phyloP scores from a whole-genome alignment of 352 stramenopile genomes.

The Pythium aquatile region DNA sequence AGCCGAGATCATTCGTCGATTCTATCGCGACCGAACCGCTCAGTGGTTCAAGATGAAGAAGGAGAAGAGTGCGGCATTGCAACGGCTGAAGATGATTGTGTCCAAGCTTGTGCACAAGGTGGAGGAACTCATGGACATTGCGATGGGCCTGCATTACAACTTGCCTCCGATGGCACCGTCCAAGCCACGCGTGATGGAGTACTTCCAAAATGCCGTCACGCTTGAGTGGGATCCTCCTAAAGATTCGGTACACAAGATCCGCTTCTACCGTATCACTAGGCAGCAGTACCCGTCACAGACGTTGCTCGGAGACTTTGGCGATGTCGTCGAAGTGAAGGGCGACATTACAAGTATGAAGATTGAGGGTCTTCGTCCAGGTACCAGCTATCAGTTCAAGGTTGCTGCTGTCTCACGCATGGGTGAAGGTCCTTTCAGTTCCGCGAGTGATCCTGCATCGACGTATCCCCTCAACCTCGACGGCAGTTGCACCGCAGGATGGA shows the following conservation, averaged over 20 bases:
- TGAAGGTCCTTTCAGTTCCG: conserved; percentile 76
- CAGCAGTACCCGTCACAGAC: conserved; percentile 82
- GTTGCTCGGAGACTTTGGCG: conserved; percentile 75
- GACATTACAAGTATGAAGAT: conserved; percentile 55
- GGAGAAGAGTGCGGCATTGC: conserved; percentile 79
- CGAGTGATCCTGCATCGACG: conserved; percentile 68
- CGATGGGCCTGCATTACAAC: conserved; percentile 80
- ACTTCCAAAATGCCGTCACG: conserved; percentile 72
- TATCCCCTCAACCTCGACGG: conserved; percentile 75
- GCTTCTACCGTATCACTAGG: conserved; percentile 77
- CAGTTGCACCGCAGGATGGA: conserved; percentile 76
- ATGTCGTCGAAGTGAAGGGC: conserved; percentile 75
- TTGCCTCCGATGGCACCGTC: conserved; percentile 75
- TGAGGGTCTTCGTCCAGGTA: conserved; percentile 73
- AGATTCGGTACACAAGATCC: conserved; percentile 73
- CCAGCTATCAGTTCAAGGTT: conserved; percentile 86
- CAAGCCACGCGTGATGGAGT: conserved; percentile 52
- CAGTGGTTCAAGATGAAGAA: conserved; percentile 82
- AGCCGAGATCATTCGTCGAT: conserved; percentile 61
- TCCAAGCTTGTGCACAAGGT: conserved; percentile 88
- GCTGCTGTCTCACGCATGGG: conserved; percentile 83
- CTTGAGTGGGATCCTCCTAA: conserved; percentile 67
- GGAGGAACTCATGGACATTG: conserved; percentile 89
- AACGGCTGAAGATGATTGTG: conserved; percentile 85
- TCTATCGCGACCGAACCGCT: conserved; percentile 62